phyloP scores from a whole-genome alignment of 139 green algal species.

The Chlamydomonas schloesseri region DNA sequence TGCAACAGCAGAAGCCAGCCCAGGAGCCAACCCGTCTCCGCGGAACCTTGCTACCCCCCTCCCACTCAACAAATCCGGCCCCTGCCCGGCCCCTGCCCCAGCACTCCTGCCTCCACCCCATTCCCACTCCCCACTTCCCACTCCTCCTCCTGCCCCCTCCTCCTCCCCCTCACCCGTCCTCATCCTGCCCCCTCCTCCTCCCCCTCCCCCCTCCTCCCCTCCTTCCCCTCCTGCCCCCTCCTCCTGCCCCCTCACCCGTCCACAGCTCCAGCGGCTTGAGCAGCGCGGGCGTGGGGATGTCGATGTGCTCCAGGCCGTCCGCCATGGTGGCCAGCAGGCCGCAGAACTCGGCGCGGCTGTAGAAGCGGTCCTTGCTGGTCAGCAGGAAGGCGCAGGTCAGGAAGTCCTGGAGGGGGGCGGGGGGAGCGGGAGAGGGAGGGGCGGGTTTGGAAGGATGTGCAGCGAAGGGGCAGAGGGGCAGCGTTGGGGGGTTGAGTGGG shows the following conservation, averaged over 20 bases:
- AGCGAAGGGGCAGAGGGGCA: background rate
- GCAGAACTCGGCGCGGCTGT: conserved; percentile 76
- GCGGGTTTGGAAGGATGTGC: background rate
- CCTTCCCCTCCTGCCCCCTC: too few species aligned
- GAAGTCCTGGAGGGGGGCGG: conserved; percentile 86
- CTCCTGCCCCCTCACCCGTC: conserved; percentile 62
- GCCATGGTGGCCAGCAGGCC: conserved; percentile 82
- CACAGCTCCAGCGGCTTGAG: conserved; percentile 93
- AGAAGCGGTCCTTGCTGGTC: conserved; percentile 86
- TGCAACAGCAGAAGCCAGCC: too few species aligned
- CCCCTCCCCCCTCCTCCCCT: background rate
- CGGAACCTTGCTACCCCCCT: too few species aligned
- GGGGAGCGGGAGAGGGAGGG: background rate
- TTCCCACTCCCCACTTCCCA: too few species aligned
- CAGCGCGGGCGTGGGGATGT: conserved; percentile 72
- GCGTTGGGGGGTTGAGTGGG: background rate
- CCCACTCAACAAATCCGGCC: too few species aligned
- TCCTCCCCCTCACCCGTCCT: background rate
- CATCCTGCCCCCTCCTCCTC: background rate
- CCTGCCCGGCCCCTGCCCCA: too few species aligned
- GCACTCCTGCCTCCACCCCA: too few species aligned
- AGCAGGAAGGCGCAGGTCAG: conserved; percentile 95
- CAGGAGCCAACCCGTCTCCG: too few species aligned
- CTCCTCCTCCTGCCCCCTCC: too few species aligned
- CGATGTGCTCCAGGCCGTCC: conserved; percentile 66